phyloP scores from a whole-genome alignment of 1,284 basidiomycete species.

The Apiotrichum brassicae region DNA sequence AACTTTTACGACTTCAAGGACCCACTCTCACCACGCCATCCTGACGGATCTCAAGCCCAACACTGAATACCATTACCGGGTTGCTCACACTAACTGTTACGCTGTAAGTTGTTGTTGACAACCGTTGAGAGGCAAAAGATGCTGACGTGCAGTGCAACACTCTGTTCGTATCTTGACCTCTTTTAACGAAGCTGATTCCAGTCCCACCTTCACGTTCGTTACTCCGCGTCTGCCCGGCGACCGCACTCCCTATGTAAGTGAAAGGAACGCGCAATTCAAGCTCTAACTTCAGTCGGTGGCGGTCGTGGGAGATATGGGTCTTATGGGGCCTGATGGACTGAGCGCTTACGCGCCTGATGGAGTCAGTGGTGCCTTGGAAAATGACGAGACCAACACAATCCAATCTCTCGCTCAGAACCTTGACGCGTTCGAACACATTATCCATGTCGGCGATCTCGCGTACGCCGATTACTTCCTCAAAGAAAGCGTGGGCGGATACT shows the following conservation, averaged over 20 bases:
- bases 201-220: conserved; percentile 24
- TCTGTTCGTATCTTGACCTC: conserved; percentile 1
- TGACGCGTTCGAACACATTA: conserved; percentile 27
- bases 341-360: conserved; percentile 23
- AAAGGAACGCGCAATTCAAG: background rate
- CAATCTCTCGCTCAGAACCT: conserved; percentile 24
- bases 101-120: background rate
- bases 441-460: conserved; percentile 29
- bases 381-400: conserved; percentile 34
- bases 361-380: conserved; percentile 12
- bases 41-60: conserved; percentile 21
- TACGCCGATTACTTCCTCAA: conserved; percentile 34
- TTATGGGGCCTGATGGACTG: conserved; percentile 35
- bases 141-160: conserved; percentile 17
- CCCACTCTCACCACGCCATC: conserved; percentile 21
- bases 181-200: conserved; percentile 5
- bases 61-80: conserved; percentile 27
- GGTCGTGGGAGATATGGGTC: conserved; percentile 28
- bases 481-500: conserved; percentile 23
- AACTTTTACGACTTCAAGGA: conserved; percentile 21
- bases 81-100: conserved; percentile 24
- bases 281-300: conserved; percentile 19
- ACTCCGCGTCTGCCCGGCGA: conserved; percentile 21
- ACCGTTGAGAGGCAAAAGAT: background rate
- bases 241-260: conserved; percentile 15